These are phyloP conservation scores for Candida insectalens DNA, from an alignment of 805 yeast species.

Conservation along the genomic window DNA sequence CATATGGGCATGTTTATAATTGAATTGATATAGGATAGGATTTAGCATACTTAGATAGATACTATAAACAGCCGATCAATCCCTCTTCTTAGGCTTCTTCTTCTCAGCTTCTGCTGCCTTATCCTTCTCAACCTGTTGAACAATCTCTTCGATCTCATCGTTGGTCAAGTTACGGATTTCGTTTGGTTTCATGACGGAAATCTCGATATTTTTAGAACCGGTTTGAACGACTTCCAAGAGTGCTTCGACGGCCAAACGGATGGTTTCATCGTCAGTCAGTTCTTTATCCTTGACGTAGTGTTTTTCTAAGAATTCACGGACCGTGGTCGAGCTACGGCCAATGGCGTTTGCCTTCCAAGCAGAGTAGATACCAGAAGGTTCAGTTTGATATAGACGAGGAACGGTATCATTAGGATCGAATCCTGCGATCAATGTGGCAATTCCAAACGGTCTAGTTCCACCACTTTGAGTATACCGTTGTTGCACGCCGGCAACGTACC, in stretches of 20 bases:
- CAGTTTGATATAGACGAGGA: constrained; percentile 88
- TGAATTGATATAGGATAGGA: background rate
- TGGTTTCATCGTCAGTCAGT: constrained; percentile 56
- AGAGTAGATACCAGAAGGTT: constrained; percentile 93
- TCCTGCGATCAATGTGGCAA: constrained; percentile 91
- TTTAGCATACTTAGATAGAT: background rate
- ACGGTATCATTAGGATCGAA: constrained; percentile 77
- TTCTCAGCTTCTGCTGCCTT: constrained; percentile 76
- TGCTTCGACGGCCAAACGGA: constrained; percentile 75
- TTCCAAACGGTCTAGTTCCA: constrained; percentile 97
- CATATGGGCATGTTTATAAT: no score
- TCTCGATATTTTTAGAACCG: constrained; percentile 93
- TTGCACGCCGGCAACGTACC: constrained; percentile 95
- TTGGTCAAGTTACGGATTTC: constrained; percentile 49
- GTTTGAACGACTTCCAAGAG: constrained; percentile 95
- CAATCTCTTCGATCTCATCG: constrained; percentile 67
- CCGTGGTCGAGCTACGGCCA: constrained; percentile 91
- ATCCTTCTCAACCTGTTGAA: constrained; percentile 78
- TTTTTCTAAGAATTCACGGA: constrained; percentile 89
- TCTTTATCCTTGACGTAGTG: constrained; percentile 54
- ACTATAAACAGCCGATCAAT: constrained; percentile 1
- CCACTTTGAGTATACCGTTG: constrained; percentile 96
- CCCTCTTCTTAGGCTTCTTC: constrained; percentile 37
- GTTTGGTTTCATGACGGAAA: constrained; percentile 74
- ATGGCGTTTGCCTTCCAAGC: constrained; percentile 98